Evolutionary conservation across 176 grass and related monocot species (phyloP).

Genomic region (Aegilops bicornis): DNA sequence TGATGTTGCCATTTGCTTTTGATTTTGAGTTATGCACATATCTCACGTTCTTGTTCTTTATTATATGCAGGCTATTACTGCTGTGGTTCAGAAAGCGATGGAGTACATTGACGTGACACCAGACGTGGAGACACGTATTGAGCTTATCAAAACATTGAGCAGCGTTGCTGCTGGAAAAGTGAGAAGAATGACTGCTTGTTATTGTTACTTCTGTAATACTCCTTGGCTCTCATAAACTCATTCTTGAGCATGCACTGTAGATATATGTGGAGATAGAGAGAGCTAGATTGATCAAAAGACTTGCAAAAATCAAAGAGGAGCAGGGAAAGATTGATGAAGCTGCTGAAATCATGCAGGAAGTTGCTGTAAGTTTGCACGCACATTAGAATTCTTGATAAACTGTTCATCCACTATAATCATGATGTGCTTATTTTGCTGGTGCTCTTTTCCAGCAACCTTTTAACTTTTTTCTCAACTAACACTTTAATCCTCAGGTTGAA

Average conservation of each 20-base stretch:
- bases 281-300: slow-evolving; percentile 90
- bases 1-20: slow-evolving; percentile 10
- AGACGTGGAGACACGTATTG: slow-evolving; percentile 77
- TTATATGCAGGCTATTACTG: slow-evolving; percentile 73
- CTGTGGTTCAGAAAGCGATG: slow-evolving; percentile 95
- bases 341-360: slow-evolving; percentile 99
- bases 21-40: neutral
- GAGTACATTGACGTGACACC: slow-evolving; percentile 90
- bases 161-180: slow-evolving; percentile 96
- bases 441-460: neutral
- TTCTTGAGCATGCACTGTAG: slow-evolving; percentile 31
- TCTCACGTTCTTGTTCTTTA: neutral
- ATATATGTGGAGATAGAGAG: slow-evolving; percentile 99
- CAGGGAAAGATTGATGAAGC: slow-evolving; percentile 84
- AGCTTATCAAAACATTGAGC: slow-evolving; percentile 92
- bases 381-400: slow-evolving; percentile 12
- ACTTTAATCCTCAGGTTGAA: slow-evolving; percentile 63
- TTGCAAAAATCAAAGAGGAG: slow-evolving; percentile 96
- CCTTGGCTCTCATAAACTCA: neutral
- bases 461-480: slow-evolving; percentile 7
- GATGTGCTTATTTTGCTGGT: neutral
- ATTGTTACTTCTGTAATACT: slow-evolving; percentile 9
- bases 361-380: slow-evolving; percentile 73
- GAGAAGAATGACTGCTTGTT: slow-evolving; percentile 14
- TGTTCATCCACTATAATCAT: neutral